These are phyloP conservation scores for Pseudogymnoascus verrucosus DNA, from an alignment of 2,329 filamentous ascomycete genomes.

Conservation along the genomic window DNA sequence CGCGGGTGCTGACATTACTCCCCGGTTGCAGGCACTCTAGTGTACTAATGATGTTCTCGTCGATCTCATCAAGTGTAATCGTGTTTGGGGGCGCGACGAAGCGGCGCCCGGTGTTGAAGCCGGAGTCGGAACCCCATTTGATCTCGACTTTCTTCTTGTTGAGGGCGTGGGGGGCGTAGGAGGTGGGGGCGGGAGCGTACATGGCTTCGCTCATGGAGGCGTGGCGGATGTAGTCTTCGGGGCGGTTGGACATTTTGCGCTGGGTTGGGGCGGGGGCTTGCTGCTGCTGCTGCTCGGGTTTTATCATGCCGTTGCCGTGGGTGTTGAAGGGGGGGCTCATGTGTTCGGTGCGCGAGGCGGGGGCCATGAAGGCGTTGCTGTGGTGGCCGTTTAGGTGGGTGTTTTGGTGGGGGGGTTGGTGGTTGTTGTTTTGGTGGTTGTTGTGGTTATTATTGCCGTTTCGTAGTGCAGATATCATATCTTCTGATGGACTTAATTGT, in stretches of 20 bases:
- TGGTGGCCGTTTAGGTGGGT: not conserved
- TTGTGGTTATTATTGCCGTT: slow-evolving; percentile 29
- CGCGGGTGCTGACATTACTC: slow-evolving; percentile 52
- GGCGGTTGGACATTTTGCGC: not conserved
- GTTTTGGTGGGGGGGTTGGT: not conserved
- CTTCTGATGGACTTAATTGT: slow-evolving; percentile 21
- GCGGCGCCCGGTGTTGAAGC: slow-evolving; percentile 49
- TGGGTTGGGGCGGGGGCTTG: not conserved
- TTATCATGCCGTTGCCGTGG: not conserved
- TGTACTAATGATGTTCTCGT: slow-evolving; percentile 46
- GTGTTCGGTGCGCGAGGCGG: not conserved
- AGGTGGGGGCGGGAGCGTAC: not conserved
- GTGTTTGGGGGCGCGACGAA: slow-evolving; percentile 50
- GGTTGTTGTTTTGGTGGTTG: slow-evolving; percentile 13
- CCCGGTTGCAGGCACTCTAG: slow-evolving; percentile 48
- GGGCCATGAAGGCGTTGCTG: not conserved
- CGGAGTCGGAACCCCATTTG: slow-evolving; percentile 62
- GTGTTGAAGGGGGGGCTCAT: not conserved
- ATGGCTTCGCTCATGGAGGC: slow-evolving; percentile 5
- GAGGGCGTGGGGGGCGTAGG: not conserved
- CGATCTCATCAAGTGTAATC: slow-evolving; percentile 50
- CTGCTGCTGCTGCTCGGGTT: not conserved
- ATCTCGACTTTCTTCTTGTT: slow-evolving; percentile 34
- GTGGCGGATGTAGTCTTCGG: slow-evolving; percentile 9
- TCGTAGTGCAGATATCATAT: slow-evolving; percentile 47